Base-by-base conservation (phyloP, 495 filamentous ascomycete species). In the Neurospora tetrasperma region DNA sequence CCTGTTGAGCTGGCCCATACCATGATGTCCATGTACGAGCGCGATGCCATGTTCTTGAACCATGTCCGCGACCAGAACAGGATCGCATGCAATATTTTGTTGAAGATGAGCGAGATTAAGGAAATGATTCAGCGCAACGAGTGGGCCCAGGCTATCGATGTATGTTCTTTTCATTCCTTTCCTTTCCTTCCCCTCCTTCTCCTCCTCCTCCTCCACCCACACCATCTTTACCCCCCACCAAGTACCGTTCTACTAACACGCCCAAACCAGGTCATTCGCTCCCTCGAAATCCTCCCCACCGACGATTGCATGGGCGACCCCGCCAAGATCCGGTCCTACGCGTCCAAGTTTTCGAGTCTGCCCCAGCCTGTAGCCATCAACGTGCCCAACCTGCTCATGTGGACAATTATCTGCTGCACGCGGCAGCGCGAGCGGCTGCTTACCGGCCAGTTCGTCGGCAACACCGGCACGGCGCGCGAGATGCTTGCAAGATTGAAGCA, bases 351-450 rank as follows among this genome's bases (percentile, higher is more conserved):
- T 79, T 86, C 92, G 11, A 84, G 86, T 4, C 84, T 96, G 8
- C 85, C 93, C 10, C 88, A 92, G 73, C 87, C 92, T 11, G 90
- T 98, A 41, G 90, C 94, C 2, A 89, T 92, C 78, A 97, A 94
- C 78, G 87, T 98, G 73, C 94, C 93, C 1, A 92, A 93, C 83
- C 84, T 98, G 70, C 87, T 99, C 40, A 90, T 97, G 82, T 97
- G 96, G 95, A 92, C 93, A 42, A 93, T 98, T 74, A 87, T 90
- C 27, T 93, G 91, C 78, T 96, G 94, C 80, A 89, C 90, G 70
- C 85, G 87, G 40, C 89, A 96, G 79, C 88, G 94, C 42, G 90
- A 91, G 73, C 80, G 86, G 31, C 82, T 97, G 59, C 85, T 83
- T 72, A 86, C 82, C 46, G 87, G 88, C 31, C 84, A 88, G 73